Base-by-base conservation (phyloP, 139 green algal species). In the Chlamydomonas sp. region DNA sequence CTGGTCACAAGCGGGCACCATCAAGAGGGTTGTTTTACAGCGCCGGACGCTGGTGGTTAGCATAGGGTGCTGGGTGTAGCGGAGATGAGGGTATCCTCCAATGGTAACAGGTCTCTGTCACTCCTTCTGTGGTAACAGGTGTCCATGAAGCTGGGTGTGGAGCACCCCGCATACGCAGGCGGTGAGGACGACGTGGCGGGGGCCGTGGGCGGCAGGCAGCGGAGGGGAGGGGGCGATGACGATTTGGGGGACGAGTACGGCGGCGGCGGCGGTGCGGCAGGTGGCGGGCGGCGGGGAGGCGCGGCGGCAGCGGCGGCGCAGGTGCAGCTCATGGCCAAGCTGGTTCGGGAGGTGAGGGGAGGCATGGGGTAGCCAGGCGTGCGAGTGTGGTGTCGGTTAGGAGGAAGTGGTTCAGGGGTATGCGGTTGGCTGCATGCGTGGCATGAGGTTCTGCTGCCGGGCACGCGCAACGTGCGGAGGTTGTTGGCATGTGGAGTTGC, bases 111-210 rank as follows among this genome's bases (percentile, higher is more conserved):
- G 31, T 49, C 31, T 49, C 31, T 49, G 31, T 49, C 31, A 49
- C 31, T 49, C 31, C 31, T 49, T 49, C 31, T 49, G 12, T 76
- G 14, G 14, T 12, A 16, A 49, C 82, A 86, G 82, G 82, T 72
- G 14, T 82, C 91, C 0, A 71, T 94, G 72, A 73, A 79, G 0
- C 82, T 93, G 59, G 9, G 63, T 3, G 58, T 95, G 15, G 60
- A 80, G 63, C 91, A 91, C 2, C 77, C 89, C 18, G 90, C 92
- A 0, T 96, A 94, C 86, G 76, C 64, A 1, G 87, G 87, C 60
- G 87, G 85, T 31, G 83, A 88, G 5, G 83, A 88, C 18, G 83
- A 88, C 14, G 83, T 88, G 73, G 83, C 82, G 8, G 78, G 17
- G 20, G 2, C 57, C 6, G 61, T 17, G 7, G 77, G 77, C 60